Percentiles rank a stretch among this genome's conserved stretches.
These are phyloP conservation scores for Rusavskia elegans DNA, from an alignment of 495 filamentous ascomycete genomes.

Conservation along the genomic window DNA sequence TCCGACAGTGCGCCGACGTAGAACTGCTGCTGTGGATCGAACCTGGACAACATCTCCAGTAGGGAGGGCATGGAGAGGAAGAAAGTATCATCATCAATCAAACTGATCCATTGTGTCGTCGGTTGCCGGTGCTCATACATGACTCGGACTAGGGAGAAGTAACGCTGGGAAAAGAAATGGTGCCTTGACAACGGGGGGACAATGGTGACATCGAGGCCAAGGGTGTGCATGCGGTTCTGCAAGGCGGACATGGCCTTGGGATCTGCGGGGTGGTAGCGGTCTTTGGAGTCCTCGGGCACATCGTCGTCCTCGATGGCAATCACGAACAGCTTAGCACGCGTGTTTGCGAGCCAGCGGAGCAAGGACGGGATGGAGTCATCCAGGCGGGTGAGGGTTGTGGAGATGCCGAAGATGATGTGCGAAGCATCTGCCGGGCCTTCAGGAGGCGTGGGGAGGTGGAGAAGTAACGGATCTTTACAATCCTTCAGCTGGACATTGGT, in stretches of 20 bases:
- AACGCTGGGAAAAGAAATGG: constrained; percentile 42
- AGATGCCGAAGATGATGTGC: constrained; percentile 34
- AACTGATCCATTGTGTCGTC: constrained; percentile 43
- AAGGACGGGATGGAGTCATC: constrained; percentile 31
- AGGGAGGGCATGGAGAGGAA: constrained; percentile 44
- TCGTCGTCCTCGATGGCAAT: constrained; percentile 29
- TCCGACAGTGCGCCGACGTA: constrained; percentile 53
- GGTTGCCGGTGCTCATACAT: constrained; percentile 34
- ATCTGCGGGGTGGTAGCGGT: constrained; percentile 4
- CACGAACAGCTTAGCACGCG: constrained; percentile 32
- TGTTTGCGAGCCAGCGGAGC: constrained; percentile 33
- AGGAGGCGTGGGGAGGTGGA: constrained; percentile 28
- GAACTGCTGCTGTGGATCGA: constrained; percentile 33
- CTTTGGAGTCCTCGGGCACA: not conserved
- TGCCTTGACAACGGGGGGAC: constrained; percentile 25
- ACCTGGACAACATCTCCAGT: constrained; percentile 32
- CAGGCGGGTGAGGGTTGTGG: constrained; percentile 33
- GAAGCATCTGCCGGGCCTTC: constrained; percentile 31
- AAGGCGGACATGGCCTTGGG: constrained; percentile 25
- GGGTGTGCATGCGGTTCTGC: constrained; percentile 30
- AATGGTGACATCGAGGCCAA: constrained; percentile 39
- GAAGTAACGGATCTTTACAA: constrained; percentile 25
- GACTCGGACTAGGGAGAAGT: constrained; percentile 44
- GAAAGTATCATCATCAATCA: constrained; percentile 64
- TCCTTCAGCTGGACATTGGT: constrained; percentile 22